These are phyloP conservation scores for Salisapilia sapeloensis DNA, from an alignment of 352 stramenopile genomes.

Conservation along the genomic window DNA sequence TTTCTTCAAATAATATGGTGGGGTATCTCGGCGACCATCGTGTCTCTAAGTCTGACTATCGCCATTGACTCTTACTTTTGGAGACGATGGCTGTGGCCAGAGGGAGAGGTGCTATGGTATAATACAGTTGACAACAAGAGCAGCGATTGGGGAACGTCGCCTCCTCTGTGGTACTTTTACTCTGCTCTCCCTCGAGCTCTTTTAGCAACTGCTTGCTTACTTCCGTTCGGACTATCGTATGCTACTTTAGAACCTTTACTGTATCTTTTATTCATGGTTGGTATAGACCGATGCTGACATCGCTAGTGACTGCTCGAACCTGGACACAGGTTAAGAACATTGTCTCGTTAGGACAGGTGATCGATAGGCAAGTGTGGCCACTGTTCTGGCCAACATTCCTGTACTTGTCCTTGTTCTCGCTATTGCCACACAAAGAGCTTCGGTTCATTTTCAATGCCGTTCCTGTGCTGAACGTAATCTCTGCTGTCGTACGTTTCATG, in stretches of 20 bases:
- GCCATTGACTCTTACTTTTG: conserved; percentile 91
- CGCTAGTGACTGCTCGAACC: conserved; percentile 18
- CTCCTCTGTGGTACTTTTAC: conserved; percentile 94
- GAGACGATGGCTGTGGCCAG: conserved; percentile 92
- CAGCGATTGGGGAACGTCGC: conserved; percentile 91
- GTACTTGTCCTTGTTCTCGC: conserved; percentile 91
- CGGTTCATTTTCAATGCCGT: conserved; percentile 95
- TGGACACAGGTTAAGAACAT: conserved; percentile 15
- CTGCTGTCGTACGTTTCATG: conserved; percentile 54
- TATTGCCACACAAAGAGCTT: conserved; percentile 97
- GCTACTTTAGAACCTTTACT: background rate
- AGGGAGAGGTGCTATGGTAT: conserved; percentile 96
- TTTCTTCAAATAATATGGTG: conserved; percentile 65
- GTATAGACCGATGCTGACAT: conserved; percentile 23
- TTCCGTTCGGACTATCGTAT: conserved; percentile 71
- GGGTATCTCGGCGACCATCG: conserved; percentile 57
- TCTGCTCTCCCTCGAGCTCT: conserved; percentile 85
- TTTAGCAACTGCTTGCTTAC: conserved; percentile 59
- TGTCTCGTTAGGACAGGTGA: conserved; percentile 17
- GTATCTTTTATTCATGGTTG: conserved; percentile 1
- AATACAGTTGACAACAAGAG: conserved; percentile 94
- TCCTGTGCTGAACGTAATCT: conserved; percentile 89
- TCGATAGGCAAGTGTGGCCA: conserved; percentile 30
- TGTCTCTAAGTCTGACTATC: conserved; percentile 72
- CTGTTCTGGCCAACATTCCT: conserved; percentile 48